phyloP scores from a whole-genome alignment of 1,139 yeast genomes.

The Suhomyces bolitotheri region DNA sequence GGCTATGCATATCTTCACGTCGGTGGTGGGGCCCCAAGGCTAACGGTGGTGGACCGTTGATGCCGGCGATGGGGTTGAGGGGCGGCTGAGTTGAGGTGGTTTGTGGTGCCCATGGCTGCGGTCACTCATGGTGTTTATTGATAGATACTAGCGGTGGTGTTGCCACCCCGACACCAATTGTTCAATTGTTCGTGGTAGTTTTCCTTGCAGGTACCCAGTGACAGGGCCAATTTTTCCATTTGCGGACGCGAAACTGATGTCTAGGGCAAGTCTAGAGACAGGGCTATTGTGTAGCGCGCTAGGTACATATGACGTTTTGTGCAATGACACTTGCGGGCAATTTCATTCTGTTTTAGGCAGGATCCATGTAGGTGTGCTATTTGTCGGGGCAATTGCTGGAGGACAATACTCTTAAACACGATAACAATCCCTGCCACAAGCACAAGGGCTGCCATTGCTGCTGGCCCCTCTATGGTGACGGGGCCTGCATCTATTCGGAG shows the following conservation, averaged over 20 bases:
- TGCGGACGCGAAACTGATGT: constrained; percentile 7
- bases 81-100: not conserved
- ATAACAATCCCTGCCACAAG: too few species aligned
- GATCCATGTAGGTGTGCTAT: too few species aligned
- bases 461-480: too few species aligned
- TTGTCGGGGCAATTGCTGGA: too few species aligned
- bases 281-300: constrained; percentile 1
- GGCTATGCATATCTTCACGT: too few species aligned
- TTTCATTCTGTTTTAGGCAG: constrained; percentile 1
- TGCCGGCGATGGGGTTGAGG: too few species aligned
- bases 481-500: too few species aligned
- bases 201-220: constrained; percentile 5
- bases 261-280: not conserved
- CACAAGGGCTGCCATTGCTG: too few species aligned
- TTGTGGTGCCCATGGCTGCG: not conserved
- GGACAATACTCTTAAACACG: too few species aligned
- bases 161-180: not conserved
- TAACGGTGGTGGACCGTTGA: too few species aligned
- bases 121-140: too few species aligned
- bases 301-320: not conserved
- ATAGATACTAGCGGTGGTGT: not conserved
- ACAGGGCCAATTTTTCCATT: constrained; percentile 5
- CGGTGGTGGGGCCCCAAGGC: too few species aligned
- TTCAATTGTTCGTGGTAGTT: not conserved
- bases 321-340: constrained; percentile 1